phyloP scores from a whole-genome alignment of 768 basidiomycete genomes.

The Trametes cubensis region DNA sequence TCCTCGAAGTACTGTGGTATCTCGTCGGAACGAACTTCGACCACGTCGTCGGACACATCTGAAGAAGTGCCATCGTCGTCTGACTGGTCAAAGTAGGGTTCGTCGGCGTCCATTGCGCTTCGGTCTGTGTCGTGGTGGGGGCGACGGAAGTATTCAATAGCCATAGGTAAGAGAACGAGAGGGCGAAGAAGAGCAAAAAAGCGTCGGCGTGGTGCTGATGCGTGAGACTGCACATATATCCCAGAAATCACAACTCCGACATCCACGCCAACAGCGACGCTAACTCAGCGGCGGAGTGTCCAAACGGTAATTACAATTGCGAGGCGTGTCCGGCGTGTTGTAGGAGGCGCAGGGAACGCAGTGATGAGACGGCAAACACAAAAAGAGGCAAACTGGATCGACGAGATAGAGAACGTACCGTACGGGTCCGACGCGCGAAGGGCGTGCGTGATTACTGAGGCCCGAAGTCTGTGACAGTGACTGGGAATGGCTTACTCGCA shows the following conservation, averaged over 20 bases:
- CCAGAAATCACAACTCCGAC: constrained; percentile 28
- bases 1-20: constrained; percentile 65
- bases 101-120: constrained; percentile 12
- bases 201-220: constrained; percentile 29
- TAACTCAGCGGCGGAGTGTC: constrained; percentile 30
- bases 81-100: constrained; percentile 9
- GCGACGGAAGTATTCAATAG: constrained; percentile 16
- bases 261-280: constrained; percentile 24
- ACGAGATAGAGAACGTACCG: constrained; percentile 13
- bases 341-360: constrained; percentile 9
- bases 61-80: constrained; percentile 43
- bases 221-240: constrained; percentile 22
- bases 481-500: neutral
- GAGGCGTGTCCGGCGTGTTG: constrained; percentile 11
- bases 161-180: constrained; percentile 20
- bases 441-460: constrained; percentile 5
- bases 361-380: constrained; percentile 4
- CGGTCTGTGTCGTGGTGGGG: constrained; percentile 9
- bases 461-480: constrained; percentile 17
- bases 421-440: constrained; percentile 14
- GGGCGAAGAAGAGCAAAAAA: constrained; percentile 29
- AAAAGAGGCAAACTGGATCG: constrained; percentile 15
- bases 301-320: constrained; percentile 19
- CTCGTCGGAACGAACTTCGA: constrained; percentile 54
- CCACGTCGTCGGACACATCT: constrained; percentile 47